These are phyloP conservation scores for Dunaliella primolecta DNA, from an alignment of 139 green algal genomes.

Conservation along the genomic window DNA sequence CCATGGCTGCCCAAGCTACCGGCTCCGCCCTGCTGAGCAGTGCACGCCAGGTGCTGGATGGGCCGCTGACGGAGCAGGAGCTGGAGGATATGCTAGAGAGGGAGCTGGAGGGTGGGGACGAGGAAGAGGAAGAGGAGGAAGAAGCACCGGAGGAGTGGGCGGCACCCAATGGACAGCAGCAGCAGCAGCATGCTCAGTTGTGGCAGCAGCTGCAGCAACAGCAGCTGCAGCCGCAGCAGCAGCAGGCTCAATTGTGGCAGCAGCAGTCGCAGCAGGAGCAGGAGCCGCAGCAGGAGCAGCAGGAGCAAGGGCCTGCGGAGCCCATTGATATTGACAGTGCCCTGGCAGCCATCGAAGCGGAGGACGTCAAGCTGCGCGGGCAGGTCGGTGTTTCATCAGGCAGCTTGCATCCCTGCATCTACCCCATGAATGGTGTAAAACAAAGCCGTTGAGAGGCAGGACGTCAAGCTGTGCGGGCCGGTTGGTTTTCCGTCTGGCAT, in stretches of 20 bases:
- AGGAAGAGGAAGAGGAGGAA: neutral
- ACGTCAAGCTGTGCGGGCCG: too few species aligned
- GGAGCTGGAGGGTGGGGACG: neutral
- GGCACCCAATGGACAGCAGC: neutral
- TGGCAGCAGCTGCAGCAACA: slow-evolving; percentile 9
- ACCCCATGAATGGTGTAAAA: too few species aligned
- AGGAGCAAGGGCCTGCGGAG: slow-evolving; percentile 4
- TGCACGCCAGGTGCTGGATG: neutral
- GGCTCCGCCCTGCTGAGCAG: neutral
- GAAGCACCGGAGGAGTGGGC: slow-evolving; percentile 12
- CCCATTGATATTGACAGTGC: slow-evolving; percentile 31
- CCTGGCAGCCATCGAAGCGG: slow-evolving; percentile 26
- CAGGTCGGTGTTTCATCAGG: too few species aligned
- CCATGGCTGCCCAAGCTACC: neutral
- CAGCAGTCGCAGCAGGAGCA: neutral
- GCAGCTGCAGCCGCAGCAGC: slow-evolving; percentile 3
- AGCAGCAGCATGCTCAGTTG: neutral
- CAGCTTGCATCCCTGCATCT: too few species aligned
- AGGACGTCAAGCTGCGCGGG: slow-evolving; percentile 11
- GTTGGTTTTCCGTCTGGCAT: too few species aligned
- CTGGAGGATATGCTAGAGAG: slow-evolving; percentile 6
- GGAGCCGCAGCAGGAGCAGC: slow-evolving; percentile 19
- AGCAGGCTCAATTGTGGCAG: neutral
- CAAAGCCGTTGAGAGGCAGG: too few species aligned
- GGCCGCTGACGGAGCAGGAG: neutral